Evolutionary conservation across 441 rosid species (phyloP).

Genomic region (Erodium chrysanthum): DNA sequence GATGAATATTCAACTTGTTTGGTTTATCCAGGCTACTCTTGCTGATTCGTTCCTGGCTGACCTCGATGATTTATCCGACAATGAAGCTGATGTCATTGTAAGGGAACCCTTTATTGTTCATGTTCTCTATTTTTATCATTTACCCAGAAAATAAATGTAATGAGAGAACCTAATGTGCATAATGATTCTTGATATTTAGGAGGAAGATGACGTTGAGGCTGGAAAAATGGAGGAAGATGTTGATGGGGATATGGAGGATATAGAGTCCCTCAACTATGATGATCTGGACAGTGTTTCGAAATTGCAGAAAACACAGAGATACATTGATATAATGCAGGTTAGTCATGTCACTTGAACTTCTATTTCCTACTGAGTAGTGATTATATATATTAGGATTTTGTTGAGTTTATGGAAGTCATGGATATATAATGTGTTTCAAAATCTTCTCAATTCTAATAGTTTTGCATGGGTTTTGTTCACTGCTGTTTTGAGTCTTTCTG

Average conservation of each 20-base stretch:
- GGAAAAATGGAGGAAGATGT: constrained; percentile 61
- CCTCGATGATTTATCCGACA: constrained; percentile 83
- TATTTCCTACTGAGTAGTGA: not conserved
- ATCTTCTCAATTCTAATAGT: not conserved
- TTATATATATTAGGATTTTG: not conserved
- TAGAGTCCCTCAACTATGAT: constrained; percentile 66
- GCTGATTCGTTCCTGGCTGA: constrained; percentile 87
- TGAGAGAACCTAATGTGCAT: not conserved
- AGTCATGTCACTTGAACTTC: constrained; percentile 11
- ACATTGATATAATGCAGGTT: constrained; percentile 70
- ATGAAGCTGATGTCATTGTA: constrained; percentile 57
- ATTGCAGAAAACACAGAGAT: constrained; percentile 64
- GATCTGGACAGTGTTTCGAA: constrained; percentile 74
- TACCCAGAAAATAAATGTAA: not conserved
- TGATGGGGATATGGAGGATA: constrained; percentile 56
- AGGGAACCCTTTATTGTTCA: constrained; percentile 19
- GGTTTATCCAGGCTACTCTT: constrained; percentile 48
- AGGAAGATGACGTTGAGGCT: constrained; percentile 50
- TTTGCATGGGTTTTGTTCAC: not conserved
- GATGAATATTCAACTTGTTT: not conserved
- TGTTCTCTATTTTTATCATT: not conserved
- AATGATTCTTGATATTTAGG: constrained; percentile 27
- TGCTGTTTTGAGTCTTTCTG: not conserved
- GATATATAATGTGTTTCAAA: not conserved
- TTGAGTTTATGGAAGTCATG: not conserved